Evolutionary conservation across 768 basidiomycete genomes (phyloP).

Genomic region (Solioccasus polychromus): DNA sequence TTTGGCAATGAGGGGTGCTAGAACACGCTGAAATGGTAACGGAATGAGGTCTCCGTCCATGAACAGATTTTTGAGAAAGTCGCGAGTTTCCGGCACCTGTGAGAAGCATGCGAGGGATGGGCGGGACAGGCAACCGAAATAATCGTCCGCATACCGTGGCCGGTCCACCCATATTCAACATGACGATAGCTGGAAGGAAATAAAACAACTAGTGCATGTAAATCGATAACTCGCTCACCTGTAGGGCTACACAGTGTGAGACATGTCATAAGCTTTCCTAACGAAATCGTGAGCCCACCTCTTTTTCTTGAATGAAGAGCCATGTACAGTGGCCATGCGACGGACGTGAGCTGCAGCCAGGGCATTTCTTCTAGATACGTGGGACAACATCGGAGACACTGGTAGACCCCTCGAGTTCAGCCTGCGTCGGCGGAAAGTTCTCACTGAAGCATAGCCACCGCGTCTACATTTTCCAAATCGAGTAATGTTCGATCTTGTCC

Average conservation of each 20-base stretch:
- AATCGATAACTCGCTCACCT: no score
- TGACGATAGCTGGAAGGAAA: slow-evolving; percentile 68
- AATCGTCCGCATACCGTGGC: slow-evolving; percentile 62
- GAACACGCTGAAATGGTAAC: slow-evolving; percentile 82
- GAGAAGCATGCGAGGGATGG: slow-evolving; percentile 6
- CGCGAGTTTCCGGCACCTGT: slow-evolving; percentile 88
- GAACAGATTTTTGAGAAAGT: slow-evolving; percentile 91
- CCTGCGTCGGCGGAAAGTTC: no score
- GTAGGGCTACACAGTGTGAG: slow-evolving; percentile 48
- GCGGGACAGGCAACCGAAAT: background rate
- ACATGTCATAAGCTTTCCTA: background rate
- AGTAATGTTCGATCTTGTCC: no score
- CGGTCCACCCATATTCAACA: slow-evolving; percentile 99
- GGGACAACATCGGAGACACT: slow-evolving; percentile 28
- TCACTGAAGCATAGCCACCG: no score
- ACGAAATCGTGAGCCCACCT: slow-evolving; percentile 33
- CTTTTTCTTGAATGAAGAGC: slow-evolving; percentile 37
- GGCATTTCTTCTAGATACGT: slow-evolving; percentile 14
- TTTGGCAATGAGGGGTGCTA: slow-evolving; percentile 87
- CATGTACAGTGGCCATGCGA: slow-evolving; percentile 45
- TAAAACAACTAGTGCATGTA: slow-evolving; percentile 1
- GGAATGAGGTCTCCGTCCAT: slow-evolving; percentile 93
- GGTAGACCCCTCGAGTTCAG: no score
- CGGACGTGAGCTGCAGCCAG: slow-evolving; percentile 28
- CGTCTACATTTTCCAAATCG: no score